phyloP scores from a whole-genome alignment of 129 eudicot species.

The Glebionis coronaria region DNA sequence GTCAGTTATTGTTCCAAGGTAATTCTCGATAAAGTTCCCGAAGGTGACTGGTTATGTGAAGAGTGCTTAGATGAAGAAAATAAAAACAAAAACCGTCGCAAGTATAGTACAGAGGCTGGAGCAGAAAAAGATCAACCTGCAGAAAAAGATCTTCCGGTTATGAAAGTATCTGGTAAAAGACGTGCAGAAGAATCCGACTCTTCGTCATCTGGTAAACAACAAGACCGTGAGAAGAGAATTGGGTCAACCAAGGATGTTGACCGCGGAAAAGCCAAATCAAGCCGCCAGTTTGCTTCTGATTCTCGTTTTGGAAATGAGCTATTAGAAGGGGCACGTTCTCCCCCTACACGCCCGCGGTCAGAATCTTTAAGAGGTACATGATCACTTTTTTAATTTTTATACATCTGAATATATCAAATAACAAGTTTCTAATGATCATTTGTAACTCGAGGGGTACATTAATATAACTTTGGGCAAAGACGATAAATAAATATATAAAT shows the following conservation, averaged over 20 bases:
- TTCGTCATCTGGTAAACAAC: slow-evolving; percentile 58
- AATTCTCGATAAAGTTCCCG: slow-evolving; percentile 65
- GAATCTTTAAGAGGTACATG: slow-evolving; percentile 41
- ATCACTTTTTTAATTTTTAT: not conserved
- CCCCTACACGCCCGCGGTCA: slow-evolving; percentile 39
- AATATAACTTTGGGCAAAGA: too few relatives aligned
- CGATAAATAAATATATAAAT: too few relatives aligned
- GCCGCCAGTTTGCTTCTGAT: slow-evolving; percentile 37
- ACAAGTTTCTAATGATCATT: too few relatives aligned
- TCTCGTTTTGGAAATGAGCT: slow-evolving; percentile 28
- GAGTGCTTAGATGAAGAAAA: slow-evolving; percentile 55
- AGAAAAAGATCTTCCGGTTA: slow-evolving; percentile 31
- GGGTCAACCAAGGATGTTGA: slow-evolving; percentile 57
- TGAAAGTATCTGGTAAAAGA: slow-evolving; percentile 48
- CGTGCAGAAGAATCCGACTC: slow-evolving; percentile 62
- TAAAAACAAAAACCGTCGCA: slow-evolving; percentile 35
- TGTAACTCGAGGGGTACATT: too few relatives aligned
- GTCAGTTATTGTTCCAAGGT: slow-evolving; percentile 84
- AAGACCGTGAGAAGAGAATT: slow-evolving; percentile 41
- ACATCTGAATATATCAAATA: not conserved
- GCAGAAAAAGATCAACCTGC: slow-evolving; percentile 44
- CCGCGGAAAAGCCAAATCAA: slow-evolving; percentile 39
- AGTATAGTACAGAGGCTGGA: slow-evolving; percentile 30
- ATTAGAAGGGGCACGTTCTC: slow-evolving; percentile 45
- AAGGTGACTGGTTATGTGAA: slow-evolving; percentile 96